Base-by-base conservation (phyloP, 768 basidiomycete species). In the Fistulinella prunicolor region DNA sequence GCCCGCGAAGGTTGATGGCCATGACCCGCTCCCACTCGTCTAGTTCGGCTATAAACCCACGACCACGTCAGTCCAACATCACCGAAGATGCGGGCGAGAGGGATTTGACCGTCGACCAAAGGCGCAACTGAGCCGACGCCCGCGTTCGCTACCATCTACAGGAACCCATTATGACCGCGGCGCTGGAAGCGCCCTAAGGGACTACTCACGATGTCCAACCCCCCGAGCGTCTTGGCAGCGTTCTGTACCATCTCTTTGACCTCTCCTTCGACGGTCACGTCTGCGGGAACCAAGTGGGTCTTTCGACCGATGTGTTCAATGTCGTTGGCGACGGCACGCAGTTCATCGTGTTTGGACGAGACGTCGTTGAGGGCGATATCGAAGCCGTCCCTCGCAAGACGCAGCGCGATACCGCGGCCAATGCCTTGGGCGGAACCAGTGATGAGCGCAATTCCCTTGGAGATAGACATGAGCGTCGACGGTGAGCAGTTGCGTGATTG, bases 1-100 rank as follows among this genome's bases (percentile, higher is more conserved):
- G 63, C 38, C 81, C 80, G 42, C 76, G 73, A 51, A 73, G 67
- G 54, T 85, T 84, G 57, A 83, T 13, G 3, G 36, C 53, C 38
- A 55, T 47, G 9, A 43, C 8, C 2, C 17, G 40, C 8, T 55
- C 47, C 54, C 54, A 55, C 0, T 32, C 40, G 3, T 34, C n/a
- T 6, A 42, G 29, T 3, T 12, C 26, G 6, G 32, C 43, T 49
- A 22, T 4, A 17, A 20, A 38, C 2, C 9, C 3, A 19, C 3
- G 9, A 3, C n/a, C n/a, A n/a, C n/a, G 20, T 51, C 21, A 42
- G 19, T 21, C 7, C 13, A n/a, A 19, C 0, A 16, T 1, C 0
- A 0, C 8, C n/a, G 28, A 7, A 22, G 9, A 10, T 3, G 20
- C 16, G 5, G 9, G 16, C 32, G 9, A 34, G 12, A 12, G 17